phyloP scores from a whole-genome alignment of 2,329 filamentous ascomycete species.

The Hysterium pulicare region DNA sequence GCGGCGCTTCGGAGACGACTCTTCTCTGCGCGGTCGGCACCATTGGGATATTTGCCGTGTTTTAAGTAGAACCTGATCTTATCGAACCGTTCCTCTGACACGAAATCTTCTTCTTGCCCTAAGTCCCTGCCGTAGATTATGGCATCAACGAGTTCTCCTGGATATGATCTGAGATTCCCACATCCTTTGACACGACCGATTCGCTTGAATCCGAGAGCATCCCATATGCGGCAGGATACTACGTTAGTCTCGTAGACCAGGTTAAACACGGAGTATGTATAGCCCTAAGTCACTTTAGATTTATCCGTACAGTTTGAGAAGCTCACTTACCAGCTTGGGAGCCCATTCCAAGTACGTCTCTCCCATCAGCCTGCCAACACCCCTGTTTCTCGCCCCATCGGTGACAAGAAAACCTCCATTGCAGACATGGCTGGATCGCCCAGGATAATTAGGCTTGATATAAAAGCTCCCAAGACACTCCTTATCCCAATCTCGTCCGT shows the following conservation, averaged over 20 bases:
- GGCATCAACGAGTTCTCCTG: constrained; percentile 46
- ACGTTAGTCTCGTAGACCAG: constrained; percentile 93
- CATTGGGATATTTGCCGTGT: constrained; percentile 86
- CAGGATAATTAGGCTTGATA: constrained; percentile 91
- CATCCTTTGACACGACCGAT: constrained; percentile 70
- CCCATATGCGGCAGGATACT: constrained; percentile 86
- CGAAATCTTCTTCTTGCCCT: constrained; percentile 69
- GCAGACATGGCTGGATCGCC: constrained; percentile 84
- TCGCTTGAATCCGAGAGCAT: constrained; percentile 86
- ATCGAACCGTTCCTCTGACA: constrained; percentile 95
- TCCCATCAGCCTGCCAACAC: constrained; percentile 51
- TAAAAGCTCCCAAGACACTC: constrained; percentile 88
- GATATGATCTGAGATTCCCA: constrained; percentile 48
- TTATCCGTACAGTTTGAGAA: constrained; percentile 1
- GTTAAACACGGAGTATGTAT: constrained; percentile 91
- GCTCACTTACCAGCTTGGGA: constrained; percentile 43
- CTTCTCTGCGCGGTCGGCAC: constrained; percentile 93
- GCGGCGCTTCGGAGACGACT: constrained; percentile 88
- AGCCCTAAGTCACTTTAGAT: constrained; percentile 53
- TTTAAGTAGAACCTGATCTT: constrained; percentile 98
- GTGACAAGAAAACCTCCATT: constrained; percentile 56
- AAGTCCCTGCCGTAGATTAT: constrained; percentile 61
- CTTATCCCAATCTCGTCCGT: constrained; percentile 67
- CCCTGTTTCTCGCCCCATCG: constrained; percentile 45
- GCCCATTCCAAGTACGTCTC: constrained; percentile 53